Evolutionary conservation across 2,329 filamentous ascomycete species (phyloP).

Genomic region (Blastomyces gilchristii): DNA sequence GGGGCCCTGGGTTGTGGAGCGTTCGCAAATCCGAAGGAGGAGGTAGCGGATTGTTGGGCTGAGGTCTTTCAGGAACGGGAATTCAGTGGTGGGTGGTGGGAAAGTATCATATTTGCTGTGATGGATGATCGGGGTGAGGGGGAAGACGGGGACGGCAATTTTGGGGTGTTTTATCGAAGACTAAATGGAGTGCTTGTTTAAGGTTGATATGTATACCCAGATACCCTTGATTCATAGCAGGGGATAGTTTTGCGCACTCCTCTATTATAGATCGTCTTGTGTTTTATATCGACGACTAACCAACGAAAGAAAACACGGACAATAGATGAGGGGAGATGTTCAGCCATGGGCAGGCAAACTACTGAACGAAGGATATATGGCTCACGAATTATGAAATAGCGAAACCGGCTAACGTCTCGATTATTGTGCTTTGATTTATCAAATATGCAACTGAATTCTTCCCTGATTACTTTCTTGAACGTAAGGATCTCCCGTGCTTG

Average conservation of each 20-base stretch:
- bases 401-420: neutral
- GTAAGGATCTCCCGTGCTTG: neutral
- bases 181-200: slow-evolving; percentile 24
- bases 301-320: neutral
- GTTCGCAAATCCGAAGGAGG: slow-evolving; percentile 51
- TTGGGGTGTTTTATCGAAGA: slow-evolving; percentile 22
- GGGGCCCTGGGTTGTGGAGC: slow-evolving; percentile 61
- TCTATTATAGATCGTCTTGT: neutral
- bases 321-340: neutral
- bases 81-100: slow-evolving; percentile 56
- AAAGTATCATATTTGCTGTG: slow-evolving; percentile 56
- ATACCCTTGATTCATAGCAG: neutral
- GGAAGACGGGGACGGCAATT: slow-evolving; percentile 23
- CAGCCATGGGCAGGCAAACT: neutral
- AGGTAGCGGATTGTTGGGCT: slow-evolving; percentile 53
- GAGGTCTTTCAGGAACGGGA: slow-evolving; percentile 52
- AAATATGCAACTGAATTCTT: neutral
- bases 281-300: neutral
- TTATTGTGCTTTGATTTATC: neutral
- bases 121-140: slow-evolving; percentile 28
- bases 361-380: neutral
- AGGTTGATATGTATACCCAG: slow-evolving; percentile 6
- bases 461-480: neutral
- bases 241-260: neutral
- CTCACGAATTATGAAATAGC: neutral